phyloP scores from a whole-genome alignment of 257 asterid genomes.

The Galeopsis tetrahit region DNA sequence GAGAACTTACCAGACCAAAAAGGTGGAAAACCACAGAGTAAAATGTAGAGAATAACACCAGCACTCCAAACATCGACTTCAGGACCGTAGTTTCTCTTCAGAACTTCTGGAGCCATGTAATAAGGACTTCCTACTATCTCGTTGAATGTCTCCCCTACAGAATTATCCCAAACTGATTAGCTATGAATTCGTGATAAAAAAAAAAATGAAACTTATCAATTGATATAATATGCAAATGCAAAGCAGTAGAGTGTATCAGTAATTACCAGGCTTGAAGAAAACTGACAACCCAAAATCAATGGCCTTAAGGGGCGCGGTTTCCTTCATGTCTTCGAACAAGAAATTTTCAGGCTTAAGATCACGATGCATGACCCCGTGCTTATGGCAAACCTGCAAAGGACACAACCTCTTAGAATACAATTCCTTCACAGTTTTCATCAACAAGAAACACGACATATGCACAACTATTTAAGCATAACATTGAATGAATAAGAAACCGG shows the following conservation, averaged over 20 bases:
- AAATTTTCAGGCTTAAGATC: constrained; percentile 74
- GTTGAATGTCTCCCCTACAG: constrained; percentile 52
- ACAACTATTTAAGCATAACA: not conserved
- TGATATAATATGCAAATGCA: constrained; percentile 2
- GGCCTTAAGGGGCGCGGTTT: constrained; percentile 61
- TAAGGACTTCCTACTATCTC: constrained; percentile 74
- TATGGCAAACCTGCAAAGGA: constrained; percentile 55
- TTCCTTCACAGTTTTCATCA: constrained; percentile 5
- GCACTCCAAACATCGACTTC: constrained; percentile 69
- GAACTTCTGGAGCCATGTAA: constrained; percentile 68
- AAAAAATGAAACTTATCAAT: not conserved
- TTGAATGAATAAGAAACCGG: not conserved
- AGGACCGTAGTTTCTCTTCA: constrained; percentile 57
- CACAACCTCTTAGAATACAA: constrained; percentile 15
- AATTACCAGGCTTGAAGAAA: constrained; percentile 64
- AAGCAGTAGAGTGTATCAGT: constrained; percentile 1
- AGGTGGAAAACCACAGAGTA: constrained; percentile 61
- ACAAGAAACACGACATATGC: not conserved
- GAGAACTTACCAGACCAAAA: constrained; percentile 60
- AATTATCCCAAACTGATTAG: constrained; percentile 21
- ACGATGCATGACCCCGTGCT: constrained; percentile 70
- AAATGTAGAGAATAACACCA: constrained; percentile 63
- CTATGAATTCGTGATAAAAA: not conserved
- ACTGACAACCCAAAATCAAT: constrained; percentile 70
- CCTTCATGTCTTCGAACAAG: constrained; percentile 58